Conservation (phyloP, 306 rosid genomes). For the Citrullus mucosospermus region DNA sequence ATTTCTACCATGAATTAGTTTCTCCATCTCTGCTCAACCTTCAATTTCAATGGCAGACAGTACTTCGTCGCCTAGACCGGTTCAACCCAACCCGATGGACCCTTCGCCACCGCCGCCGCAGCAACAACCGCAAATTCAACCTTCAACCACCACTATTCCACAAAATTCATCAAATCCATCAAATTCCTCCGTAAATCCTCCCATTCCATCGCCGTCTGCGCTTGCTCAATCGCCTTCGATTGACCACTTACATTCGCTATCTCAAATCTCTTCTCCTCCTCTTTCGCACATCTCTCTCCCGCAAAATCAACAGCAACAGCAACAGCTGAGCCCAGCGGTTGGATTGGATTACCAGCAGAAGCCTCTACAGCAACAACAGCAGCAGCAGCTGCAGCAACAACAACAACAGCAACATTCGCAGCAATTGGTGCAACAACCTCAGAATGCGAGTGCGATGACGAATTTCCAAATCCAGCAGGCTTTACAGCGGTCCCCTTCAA, state of each 20-base stretch:
- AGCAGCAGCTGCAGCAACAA: conserved; percentile 20
- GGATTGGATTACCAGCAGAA: conserved; percentile 38
- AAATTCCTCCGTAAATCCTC: conserved; percentile 21
- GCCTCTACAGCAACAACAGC: conserved; percentile 16
- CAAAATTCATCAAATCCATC: conserved; percentile 24
- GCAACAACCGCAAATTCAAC: not conserved
- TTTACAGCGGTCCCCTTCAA: conserved; percentile 41
- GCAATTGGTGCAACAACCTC: conserved; percentile 19
- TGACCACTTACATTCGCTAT: conserved; percentile 18
- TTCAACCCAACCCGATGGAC: conserved; percentile 26
- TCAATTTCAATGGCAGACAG: conserved; percentile 36
- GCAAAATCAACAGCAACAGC: conserved; percentile 33
- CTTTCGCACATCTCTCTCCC: conserved; percentile 33
- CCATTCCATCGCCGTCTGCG: conserved; percentile 32
- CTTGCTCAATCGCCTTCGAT: conserved; percentile 43
- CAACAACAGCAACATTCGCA: conserved; percentile 15
- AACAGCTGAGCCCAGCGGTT: conserved; percentile 19
- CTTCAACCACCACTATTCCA: conserved; percentile 13
- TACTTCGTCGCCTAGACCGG: conserved; percentile 30
- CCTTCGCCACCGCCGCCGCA: conserved; percentile 12
- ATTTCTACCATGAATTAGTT: conserved; percentile 3
- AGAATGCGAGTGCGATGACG: conserved; percentile 31
- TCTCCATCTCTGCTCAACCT: not conserved
- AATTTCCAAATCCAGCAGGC: conserved; percentile 53
- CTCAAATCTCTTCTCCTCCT: conserved; percentile 46